Percentiles rank a stretch among this genome's conserved stretches.
Conservation (phyloP, 768 basidiomycete genomes). For the Russula olivacea region DNA sequence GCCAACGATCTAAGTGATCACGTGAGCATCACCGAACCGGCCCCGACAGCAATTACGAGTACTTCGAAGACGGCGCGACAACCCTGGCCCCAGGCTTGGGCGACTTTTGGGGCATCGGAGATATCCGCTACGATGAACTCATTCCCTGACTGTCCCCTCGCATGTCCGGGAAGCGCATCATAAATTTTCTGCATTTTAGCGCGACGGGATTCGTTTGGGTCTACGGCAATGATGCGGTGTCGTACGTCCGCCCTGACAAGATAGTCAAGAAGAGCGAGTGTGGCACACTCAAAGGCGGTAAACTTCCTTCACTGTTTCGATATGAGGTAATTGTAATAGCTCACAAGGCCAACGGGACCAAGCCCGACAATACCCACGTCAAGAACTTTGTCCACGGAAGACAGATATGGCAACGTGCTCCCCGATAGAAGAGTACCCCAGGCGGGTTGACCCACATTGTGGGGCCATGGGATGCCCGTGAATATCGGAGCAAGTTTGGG, state of each 20-base stretch:
- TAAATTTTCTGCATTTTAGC: constrained; percentile 57
- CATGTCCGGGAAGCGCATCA: constrained; percentile 38
- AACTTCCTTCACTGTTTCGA: neutral
- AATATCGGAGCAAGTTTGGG: constrained; percentile 61
- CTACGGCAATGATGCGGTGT: constrained; percentile 59
- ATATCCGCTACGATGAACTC: constrained; percentile 47
- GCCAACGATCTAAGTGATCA: constrained; percentile 53
- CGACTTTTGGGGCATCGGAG: constrained; percentile 45
- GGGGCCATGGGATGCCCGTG: constrained; percentile 55
- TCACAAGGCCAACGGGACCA: constrained; percentile 70
- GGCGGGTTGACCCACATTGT: constrained; percentile 21
- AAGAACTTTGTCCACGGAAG: constrained; percentile 44
- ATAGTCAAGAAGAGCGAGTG: constrained; percentile 57
- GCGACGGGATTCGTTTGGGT: constrained; percentile 51
- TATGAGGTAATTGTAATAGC: constrained; percentile 21
- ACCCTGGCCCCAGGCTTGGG: constrained; percentile 50
- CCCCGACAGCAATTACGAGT: constrained; percentile 3
- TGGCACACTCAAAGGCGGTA: constrained; percentile 43
- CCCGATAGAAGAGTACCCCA: neutral
- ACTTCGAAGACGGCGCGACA: constrained; percentile 68
- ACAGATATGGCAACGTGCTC: constrained; percentile 30
- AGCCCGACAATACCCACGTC: constrained; percentile 67
- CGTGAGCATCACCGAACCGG: constrained; percentile 15
- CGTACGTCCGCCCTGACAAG: constrained; percentile 41
- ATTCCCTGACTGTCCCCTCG: constrained; percentile 31